Evolutionary conservation across 768 basidiomycete genomes (phyloP).

Genomic region (Pleurotus salmoneostramineus): DNA sequence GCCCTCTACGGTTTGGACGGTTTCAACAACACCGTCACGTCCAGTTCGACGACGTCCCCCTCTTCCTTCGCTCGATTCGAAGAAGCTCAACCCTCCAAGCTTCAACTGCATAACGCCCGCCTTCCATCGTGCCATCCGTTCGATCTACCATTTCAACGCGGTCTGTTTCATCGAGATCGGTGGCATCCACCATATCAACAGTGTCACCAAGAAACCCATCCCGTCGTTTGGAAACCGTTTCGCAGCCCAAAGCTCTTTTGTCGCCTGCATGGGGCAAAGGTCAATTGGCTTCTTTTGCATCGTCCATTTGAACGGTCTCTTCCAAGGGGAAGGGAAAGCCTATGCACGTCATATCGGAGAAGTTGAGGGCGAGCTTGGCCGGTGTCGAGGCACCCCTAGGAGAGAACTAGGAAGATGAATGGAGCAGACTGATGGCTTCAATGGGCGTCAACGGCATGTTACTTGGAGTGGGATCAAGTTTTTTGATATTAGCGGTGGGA

Average conservation of each 20-base stretch:
- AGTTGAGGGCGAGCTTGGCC: constrained; percentile 70
- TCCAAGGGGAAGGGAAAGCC: constrained; percentile 12
- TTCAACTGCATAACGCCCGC: constrained; percentile 16
- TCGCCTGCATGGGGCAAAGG: not conserved
- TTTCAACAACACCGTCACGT: constrained; percentile 4
- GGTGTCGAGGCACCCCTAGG: constrained; percentile 84
- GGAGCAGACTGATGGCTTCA: constrained; percentile 14
- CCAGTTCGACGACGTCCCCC: constrained; percentile 22
- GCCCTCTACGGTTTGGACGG: constrained; percentile 8
- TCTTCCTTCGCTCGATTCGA: constrained; percentile 24
- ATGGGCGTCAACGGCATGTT: constrained; percentile 82
- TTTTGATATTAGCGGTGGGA: constrained; percentile 62
- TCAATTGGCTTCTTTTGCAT: constrained; percentile 12
- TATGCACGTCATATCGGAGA: constrained; percentile 88
- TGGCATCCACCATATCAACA: constrained; percentile 23
- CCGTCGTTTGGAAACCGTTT: constrained; percentile 13
- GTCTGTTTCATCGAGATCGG: constrained; percentile 18
- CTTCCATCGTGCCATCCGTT: constrained; percentile 16
- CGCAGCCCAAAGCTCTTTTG: constrained; percentile 10
- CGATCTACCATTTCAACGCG: not conserved
- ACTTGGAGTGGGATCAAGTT: constrained; percentile 78
- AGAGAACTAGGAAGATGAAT: constrained; percentile 40
- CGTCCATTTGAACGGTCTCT: constrained; percentile 4
- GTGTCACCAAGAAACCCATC: constrained; percentile 20
- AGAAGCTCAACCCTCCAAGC: constrained; percentile 28